A percentile compares a stretch with the other conserved stretches of the same genome.
Evolutionary conservation across 495 filamentous ascomycete genomes (phyloP).

Genomic region (Margaritispora aquatica): DNA sequence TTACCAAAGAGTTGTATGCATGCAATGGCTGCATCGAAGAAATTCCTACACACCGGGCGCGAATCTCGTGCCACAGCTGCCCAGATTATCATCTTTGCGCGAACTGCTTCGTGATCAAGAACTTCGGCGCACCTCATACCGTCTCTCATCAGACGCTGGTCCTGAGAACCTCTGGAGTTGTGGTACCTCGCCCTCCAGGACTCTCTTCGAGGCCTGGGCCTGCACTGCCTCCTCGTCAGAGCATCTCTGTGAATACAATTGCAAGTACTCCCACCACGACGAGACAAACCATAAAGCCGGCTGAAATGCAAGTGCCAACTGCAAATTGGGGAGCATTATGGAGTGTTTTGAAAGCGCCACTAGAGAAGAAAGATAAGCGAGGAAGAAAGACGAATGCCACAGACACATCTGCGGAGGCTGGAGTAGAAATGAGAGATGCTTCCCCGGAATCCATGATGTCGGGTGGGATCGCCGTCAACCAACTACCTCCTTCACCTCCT

Average conservation of each 20-base stretch:
- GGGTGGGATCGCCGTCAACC: not conserved
- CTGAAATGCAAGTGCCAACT: conserved; percentile 13
- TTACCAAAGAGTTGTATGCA: conserved; percentile 1
- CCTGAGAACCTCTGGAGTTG: conserved; percentile 3
- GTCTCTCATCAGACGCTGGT: conserved; percentile 7
- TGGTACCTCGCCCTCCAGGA: conserved; percentile 2
- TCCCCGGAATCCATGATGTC: not conserved
- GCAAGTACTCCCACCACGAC: too few relatives aligned
- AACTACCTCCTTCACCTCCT: conserved; percentile 7
- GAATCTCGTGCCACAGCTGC: conserved; percentile 6
- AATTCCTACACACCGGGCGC: conserved; percentile 3
- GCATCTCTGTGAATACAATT: not conserved
- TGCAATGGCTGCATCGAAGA: conserved; percentile 6
- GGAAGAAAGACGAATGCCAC: not conserved
- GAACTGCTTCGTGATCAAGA: conserved; percentile 14
- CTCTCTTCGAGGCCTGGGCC: not conserved
- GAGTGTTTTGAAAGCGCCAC: conserved; percentile 8
- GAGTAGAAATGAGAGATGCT: not conserved
- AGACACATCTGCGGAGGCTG: not conserved
- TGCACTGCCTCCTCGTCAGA: conserved; percentile 4
- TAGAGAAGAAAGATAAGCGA: conserved; percentile 10
- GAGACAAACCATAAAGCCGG: not conserved
- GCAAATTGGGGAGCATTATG: conserved; percentile 12
- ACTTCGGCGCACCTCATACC: not conserved
- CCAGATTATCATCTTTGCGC: conserved; percentile 8